A percentile compares a stretch with the other conserved stretches of the same genome.
phyloP scores from a whole-genome alignment of 768 basidiomycete genomes.

The Saitozyma podzolica region DNA sequence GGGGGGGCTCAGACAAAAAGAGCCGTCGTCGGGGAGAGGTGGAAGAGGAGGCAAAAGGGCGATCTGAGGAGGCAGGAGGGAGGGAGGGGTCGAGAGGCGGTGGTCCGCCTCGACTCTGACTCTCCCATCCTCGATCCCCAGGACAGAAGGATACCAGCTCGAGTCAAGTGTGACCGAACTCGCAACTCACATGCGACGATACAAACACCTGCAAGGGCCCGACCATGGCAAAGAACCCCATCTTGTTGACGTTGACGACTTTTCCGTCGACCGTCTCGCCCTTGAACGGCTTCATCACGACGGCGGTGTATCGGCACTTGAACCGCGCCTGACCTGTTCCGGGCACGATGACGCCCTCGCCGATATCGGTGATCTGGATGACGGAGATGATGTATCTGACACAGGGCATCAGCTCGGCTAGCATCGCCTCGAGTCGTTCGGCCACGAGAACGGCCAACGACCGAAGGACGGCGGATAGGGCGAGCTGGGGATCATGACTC shows the following conservation, averaged over 20 bases:
- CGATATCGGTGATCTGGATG: conserved; percentile 72
- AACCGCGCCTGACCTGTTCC: conserved; percentile 96
- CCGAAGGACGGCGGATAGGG: not conserved
- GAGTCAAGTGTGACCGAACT: not conserved
- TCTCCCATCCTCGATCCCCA: too few species aligned
- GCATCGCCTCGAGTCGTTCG: not conserved
- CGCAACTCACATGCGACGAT: conserved; percentile 76
- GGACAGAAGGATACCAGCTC: too few species aligned
- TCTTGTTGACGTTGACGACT: conserved; percentile 96
- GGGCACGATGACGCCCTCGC: conserved; percentile 85
- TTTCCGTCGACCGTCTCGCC: conserved; percentile 97
- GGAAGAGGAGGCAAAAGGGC: not conserved
- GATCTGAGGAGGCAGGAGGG: not conserved
- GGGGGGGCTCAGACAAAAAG: not conserved
- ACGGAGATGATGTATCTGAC: conserved; percentile 53
- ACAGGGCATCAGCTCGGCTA: not conserved
- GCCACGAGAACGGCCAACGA: too few species aligned
- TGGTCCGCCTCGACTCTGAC: not conserved
- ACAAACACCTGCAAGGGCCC: conserved; percentile 94
- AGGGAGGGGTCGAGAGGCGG: not conserved
- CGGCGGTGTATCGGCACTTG: conserved; percentile 86
- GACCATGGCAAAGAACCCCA: conserved; percentile 98
- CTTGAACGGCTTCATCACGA: conserved; percentile 99
- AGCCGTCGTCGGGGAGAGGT: not conserved
- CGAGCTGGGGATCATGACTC: conserved; percentile 13